phyloP scores from a whole-genome alignment of 768 basidiomycete species.

The Tulasnella sp. region DNA sequence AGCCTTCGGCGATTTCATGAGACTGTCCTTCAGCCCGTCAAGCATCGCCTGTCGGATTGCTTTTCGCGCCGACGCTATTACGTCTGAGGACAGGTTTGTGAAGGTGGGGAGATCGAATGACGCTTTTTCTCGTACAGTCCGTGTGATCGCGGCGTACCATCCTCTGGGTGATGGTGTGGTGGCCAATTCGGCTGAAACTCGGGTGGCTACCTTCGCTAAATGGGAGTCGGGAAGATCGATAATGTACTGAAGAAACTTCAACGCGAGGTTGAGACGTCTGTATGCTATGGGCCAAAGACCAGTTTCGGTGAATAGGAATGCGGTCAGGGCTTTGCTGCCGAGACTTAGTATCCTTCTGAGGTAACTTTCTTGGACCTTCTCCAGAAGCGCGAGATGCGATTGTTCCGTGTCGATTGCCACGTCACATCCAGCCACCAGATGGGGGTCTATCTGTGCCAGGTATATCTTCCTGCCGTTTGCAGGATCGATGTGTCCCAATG shows the following conservation, averaged over 20 bases:
- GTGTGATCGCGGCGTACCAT: not conserved
- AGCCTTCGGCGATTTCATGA: not conserved
- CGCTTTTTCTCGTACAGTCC: not conserved
- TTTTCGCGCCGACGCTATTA: not conserved
- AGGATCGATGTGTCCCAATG: not conserved
- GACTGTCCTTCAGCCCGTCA: not conserved
- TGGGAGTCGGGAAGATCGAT: not conserved
- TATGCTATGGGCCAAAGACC: constrained; percentile 20
- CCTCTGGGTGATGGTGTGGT: not conserved
- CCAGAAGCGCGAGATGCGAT: not conserved
- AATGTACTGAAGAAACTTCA: not conserved
- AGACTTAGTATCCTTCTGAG: constrained; percentile 17
- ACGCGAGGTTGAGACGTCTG: constrained; percentile 16
- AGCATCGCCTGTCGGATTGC: not conserved
- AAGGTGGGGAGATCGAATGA: not conserved
- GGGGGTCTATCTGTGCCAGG: not conserved
- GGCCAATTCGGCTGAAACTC: not conserved
- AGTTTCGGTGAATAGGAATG: constrained; percentile 22
- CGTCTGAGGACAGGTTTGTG: not conserved
- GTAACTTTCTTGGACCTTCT: not conserved
- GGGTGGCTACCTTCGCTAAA: not conserved
- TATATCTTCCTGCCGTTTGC: not conserved
- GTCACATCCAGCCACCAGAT: not conserved
- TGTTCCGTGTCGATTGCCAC: not conserved
- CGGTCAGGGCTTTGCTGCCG: constrained; percentile 14